Base-by-base conservation (phyloP, 2,329 filamentous ascomycete species). In the Teratosphaeriaceae sp. region DNA sequence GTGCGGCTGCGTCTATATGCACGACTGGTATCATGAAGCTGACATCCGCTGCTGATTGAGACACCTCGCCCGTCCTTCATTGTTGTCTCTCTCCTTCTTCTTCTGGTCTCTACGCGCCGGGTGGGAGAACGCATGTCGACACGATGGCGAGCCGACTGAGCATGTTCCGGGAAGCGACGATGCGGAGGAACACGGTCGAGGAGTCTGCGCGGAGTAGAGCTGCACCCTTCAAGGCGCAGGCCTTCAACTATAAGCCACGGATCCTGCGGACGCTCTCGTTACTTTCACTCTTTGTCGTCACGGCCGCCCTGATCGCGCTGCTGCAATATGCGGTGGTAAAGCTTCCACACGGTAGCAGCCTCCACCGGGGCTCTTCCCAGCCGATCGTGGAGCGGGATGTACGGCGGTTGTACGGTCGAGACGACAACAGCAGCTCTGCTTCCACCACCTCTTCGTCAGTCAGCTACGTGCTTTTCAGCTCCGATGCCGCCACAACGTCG, bases 231-330 rank as follows among this genome's bases (percentile, higher is more conserved):
- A n/a, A n/a, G n/a, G n/a, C n/a, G n/a, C n/a, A n/a, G n/a, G 16
- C 34, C 7, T 45, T 34, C 42, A 46, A 47, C 27, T 52, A 48
- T 34, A 52, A 52, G 38, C 49, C 49, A 3, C 38, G 30, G 11
- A 46, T 52, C 9, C 37, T 52, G 6, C 42, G 49, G 13, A 48
- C 44, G 1, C 16, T 45, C 12, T 42, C 47, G 12, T 38, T 52
- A 15, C 15, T 50, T 2, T 19, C 22, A n/a, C 15, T 52, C 23
- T 43, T 52, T 21, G 12, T 45, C 5, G 15, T 47, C 16, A 46
- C 47, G 2, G 13, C 40, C 12, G 33, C 31, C 13, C 27, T 52
- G 5, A 50, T 52, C n/a, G 49, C 45, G 11, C 27, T 49, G 13
- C 40, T 52, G 7, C 22, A 52, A 23, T 48, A 40, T 24, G 49